Conservation (phyloP, 2,329 filamentous ascomycete genomes). For the Drechmeria coniospora region DNA sequence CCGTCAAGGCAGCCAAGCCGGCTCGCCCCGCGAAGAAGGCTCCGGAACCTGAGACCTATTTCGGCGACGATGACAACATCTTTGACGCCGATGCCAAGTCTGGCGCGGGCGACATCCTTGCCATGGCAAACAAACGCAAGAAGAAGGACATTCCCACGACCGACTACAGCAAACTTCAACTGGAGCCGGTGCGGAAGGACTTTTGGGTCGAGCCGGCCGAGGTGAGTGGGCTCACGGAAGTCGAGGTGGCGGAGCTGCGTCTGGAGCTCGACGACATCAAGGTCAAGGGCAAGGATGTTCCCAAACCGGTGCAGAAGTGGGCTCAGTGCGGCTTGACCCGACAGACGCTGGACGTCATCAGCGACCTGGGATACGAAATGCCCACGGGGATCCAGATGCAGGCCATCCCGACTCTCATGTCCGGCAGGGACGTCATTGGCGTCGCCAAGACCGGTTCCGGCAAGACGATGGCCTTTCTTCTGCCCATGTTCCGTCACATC, state of each 20-base stretch:
- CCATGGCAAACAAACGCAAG: conserved; percentile 52
- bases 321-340: conserved; percentile 84
- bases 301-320: conserved; percentile 92
- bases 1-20: conserved; percentile 20
- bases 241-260: conserved; percentile 66
- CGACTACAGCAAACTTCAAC: conserved; percentile 74
- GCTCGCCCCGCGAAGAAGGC: conserved; percentile 30
- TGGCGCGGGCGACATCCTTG: conserved; percentile 32
- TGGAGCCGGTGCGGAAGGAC: conserved; percentile 77
- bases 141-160: conserved; percentile 89
- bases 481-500: conserved; percentile 97
- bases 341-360: conserved; percentile 74
- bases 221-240: conserved; percentile 66
- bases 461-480: conserved; percentile 87
- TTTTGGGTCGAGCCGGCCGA: conserved; percentile 91
- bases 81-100: conserved; percentile 32
- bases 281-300: conserved; percentile 72
- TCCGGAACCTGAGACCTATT: conserved; percentile 69
- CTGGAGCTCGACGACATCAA: conserved; percentile 92
- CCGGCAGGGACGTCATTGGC: conserved; percentile 85
- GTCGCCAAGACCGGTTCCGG: conserved; percentile 96
- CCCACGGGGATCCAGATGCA: conserved; percentile 93
- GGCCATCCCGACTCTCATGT: conserved; percentile 89
- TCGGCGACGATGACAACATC: conserved; percentile 66
- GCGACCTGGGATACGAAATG: conserved; percentile 66